These are phyloP conservation scores for Tubosaeta sp. DNA, from an alignment of 768 basidiomycete species.

Conservation along the genomic window DNA sequence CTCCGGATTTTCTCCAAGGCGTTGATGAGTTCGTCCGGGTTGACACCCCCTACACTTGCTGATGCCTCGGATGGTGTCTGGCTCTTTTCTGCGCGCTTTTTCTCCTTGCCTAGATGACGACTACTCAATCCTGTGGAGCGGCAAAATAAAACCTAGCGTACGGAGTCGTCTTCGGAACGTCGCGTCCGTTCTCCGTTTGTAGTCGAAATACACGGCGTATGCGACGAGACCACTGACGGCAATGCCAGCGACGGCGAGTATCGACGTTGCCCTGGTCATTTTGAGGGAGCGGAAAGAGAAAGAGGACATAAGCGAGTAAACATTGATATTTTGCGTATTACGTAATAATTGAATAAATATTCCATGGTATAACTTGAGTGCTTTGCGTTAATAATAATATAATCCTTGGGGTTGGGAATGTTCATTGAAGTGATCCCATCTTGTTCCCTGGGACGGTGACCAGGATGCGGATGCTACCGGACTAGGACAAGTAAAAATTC, in stretches of 20 bases:
- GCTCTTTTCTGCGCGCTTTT: constrained; percentile 80
- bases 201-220: constrained; percentile 93
- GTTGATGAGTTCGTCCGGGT: constrained; percentile 52
- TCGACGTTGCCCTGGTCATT: constrained; percentile 34
- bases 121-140: not conserved
- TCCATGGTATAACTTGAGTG: not conserved
- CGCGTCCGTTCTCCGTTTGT: constrained; percentile 83
- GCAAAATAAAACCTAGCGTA: constrained; percentile 38
- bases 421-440: not conserved
- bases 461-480: constrained; percentile 13
- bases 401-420: no score
- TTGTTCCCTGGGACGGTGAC: not conserved
- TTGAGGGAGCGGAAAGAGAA: constrained; percentile 15
- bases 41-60: constrained; percentile 26
- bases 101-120: constrained; percentile 72
- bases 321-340: constrained; percentile 17
- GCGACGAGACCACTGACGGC: constrained; percentile 58
- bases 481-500: constrained; percentile 8
- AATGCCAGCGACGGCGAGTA: constrained; percentile 39
- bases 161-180: constrained; percentile 87
- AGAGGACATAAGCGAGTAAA: constrained; percentile 1
- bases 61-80: constrained; percentile 41
- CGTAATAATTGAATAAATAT: constrained; percentile 11
- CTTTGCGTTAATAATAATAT: not conserved
- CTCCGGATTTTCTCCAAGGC: constrained; percentile 63